These are phyloP conservation scores for Sarocladiaceae sp. DNA, from an alignment of 2,329 filamentous ascomycete genomes.

Conservation along the genomic window DNA sequence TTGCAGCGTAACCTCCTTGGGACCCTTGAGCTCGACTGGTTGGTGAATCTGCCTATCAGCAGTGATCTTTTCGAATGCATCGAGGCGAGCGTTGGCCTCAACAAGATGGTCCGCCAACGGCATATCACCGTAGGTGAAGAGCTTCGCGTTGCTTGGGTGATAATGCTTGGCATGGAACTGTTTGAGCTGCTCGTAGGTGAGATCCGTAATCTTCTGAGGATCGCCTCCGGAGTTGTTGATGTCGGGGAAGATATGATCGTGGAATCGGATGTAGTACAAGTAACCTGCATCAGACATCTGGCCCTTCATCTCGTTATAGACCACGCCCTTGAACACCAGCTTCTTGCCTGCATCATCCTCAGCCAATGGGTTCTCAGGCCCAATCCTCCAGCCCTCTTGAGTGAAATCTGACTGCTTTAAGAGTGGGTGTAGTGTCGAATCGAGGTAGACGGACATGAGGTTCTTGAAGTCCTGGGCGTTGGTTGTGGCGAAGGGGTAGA, in stretches of 20 bases:
- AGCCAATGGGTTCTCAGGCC: constrained; percentile 76
- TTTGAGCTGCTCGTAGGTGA: constrained; percentile 85
- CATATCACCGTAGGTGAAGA: constrained; percentile 94
- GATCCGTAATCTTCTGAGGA: constrained; percentile 89
- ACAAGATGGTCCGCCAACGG: constrained; percentile 73
- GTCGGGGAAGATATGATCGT: constrained; percentile 87
- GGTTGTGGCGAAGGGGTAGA: constrained; percentile 95
- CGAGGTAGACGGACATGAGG: constrained; percentile 91
- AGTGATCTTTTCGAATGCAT: constrained; percentile 63
- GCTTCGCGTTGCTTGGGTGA: constrained; percentile 93
- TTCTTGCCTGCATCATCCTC: constrained; percentile 53
- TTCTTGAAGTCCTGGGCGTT: constrained; percentile 95
- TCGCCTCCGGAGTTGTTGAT: constrained; percentile 97
- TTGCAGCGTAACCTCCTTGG: constrained; percentile 61
- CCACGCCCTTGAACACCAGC: constrained; percentile 92
- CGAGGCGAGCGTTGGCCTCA: constrained; percentile 70
- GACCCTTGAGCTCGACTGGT: constrained; percentile 67
- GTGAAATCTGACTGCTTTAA: constrained; percentile 88
- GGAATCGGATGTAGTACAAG: constrained; percentile 90
- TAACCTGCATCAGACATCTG: constrained; percentile 98
- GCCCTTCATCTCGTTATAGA: constrained; percentile 99
- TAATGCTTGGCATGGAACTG: constrained; percentile 90
- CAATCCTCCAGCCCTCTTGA: constrained; percentile 95
- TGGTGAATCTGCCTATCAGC: constrained; percentile 68
- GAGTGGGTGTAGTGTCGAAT: constrained; percentile 85